Percentiles rank a stretch among this genome's conserved stretches.
phyloP scores from a whole-genome alignment of 2,329 filamentous ascomycete species.

The Fusarium sulawesiense region DNA sequence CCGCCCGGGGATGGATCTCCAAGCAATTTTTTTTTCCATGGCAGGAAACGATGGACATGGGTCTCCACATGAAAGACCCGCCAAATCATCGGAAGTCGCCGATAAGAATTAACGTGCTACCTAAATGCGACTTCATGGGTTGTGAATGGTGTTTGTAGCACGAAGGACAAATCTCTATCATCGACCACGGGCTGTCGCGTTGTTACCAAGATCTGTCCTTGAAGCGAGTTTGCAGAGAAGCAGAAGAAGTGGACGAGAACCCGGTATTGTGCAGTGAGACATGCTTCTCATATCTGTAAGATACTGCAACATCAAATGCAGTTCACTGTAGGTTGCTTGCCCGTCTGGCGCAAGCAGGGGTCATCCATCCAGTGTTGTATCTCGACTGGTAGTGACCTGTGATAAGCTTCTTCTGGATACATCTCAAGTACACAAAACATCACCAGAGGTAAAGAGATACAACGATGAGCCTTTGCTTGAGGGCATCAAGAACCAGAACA shows the following conservation, averaged over 20 bases:
- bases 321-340: not conserved
- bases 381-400: not conserved
- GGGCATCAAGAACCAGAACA: not conserved
- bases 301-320: not conserved
- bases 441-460: too few species aligned
- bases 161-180: accelerated
- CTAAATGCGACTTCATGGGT: not conserved
- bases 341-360: not conserved
- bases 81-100: not conserved
- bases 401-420: not conserved
- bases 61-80: not conserved
- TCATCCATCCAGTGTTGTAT: not conserved
- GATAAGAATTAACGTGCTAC: not conserved
- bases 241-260: not conserved
- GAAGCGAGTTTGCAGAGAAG: not conserved
- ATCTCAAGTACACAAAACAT: not conserved
- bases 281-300: not conserved
- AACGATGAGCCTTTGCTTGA: too few species aligned
- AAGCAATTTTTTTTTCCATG: slow-evolving; percentile 42
- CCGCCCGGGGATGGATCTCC: slow-evolving; percentile 33
- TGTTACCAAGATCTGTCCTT: accelerated
- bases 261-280: not conserved
- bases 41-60: not conserved
- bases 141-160: not conserved
- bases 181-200: not conserved